These are phyloP conservation scores for Eucalyptus cloeziana DNA, from an alignment of 345 rosid genomes.

Conservation along the genomic window DNA sequence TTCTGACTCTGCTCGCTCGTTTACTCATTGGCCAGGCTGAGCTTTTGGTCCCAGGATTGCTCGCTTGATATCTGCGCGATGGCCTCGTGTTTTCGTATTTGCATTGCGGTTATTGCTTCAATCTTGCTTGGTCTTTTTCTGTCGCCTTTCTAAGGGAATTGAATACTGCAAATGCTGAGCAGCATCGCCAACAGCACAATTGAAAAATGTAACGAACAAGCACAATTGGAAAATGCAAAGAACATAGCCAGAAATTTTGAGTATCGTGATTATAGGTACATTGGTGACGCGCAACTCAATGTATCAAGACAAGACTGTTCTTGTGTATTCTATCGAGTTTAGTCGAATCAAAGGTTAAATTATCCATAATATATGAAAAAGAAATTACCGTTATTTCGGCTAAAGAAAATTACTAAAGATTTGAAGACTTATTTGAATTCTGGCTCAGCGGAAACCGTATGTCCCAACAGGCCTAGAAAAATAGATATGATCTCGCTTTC, in stretches of 20 bases:
- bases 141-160: not conserved
- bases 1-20: fast-evolving
- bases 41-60: not conserved
- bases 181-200: not conserved
- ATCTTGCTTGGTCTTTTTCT: not conserved
- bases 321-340: not conserved
- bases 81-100: not conserved
- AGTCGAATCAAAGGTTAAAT: not conserved
- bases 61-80: not conserved
- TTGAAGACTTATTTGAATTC: no score
- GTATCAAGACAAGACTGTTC: not conserved
- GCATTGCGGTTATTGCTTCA: not conserved
- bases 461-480: no score
- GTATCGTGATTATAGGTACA: not conserved
- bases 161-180: not conserved
- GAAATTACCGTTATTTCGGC: not conserved
- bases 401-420: no score
- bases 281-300: not conserved
- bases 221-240: not conserved
- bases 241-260: not conserved
- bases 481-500: no score
- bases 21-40: not conserved
- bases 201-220: not conserved
- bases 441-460: no score
- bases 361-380: not conserved